A percentile compares a stretch with the other conserved stretches of the same genome.
These are phyloP conservation scores for Colletotrichum chlorophyti DNA, from an alignment of 2,329 filamentous ascomycete genomes.

Conservation along the genomic window DNA sequence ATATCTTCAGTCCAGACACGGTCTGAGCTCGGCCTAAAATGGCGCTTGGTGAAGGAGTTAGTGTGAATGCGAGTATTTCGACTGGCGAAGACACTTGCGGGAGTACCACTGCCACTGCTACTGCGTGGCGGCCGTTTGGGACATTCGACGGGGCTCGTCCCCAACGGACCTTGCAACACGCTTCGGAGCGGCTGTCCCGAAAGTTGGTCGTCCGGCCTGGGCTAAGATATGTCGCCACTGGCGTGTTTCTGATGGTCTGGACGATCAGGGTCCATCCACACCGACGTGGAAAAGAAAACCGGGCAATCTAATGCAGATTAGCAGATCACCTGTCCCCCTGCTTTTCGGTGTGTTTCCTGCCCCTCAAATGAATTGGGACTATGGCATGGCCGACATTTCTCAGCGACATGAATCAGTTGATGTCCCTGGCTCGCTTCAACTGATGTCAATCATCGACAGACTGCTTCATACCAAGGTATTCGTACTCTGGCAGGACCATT, in stretches of 20 bases:
- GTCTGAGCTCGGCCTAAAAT: too few relatives aligned
- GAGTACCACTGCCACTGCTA: too few relatives aligned
- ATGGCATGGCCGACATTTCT: too few relatives aligned
- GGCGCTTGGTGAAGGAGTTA: too few relatives aligned
- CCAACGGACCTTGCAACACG: too few relatives aligned
- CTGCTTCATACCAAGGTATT: not conserved
- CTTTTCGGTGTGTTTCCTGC: not conserved
- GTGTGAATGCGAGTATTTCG: too few relatives aligned
- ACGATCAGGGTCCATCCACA: slow-evolving; percentile 30
- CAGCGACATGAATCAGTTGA: slow-evolving; percentile 11
- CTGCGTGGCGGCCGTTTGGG: too few relatives aligned
- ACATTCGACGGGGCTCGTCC: too few relatives aligned
- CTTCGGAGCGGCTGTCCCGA: slow-evolving; percentile 10
- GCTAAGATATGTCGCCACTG: slow-evolving; percentile 12
- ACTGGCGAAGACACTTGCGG: too few relatives aligned
- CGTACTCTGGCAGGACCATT: too few relatives aligned
- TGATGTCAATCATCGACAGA: not conserved
- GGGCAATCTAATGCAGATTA: not conserved
- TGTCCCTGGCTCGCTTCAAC: not conserved
- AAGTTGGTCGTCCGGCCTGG: not conserved
- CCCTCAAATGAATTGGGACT: too few relatives aligned
- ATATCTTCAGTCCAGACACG: too few relatives aligned
- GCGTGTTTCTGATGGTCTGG: slow-evolving; percentile 19
- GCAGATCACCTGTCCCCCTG: not conserved
- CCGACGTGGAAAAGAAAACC: not conserved